Evolutionary conservation across 2,329 filamentous ascomycete species (phyloP), one percentile per base, ranked within the genome.

Genomic region (Trichoderma atrobrunneum): DNA sequence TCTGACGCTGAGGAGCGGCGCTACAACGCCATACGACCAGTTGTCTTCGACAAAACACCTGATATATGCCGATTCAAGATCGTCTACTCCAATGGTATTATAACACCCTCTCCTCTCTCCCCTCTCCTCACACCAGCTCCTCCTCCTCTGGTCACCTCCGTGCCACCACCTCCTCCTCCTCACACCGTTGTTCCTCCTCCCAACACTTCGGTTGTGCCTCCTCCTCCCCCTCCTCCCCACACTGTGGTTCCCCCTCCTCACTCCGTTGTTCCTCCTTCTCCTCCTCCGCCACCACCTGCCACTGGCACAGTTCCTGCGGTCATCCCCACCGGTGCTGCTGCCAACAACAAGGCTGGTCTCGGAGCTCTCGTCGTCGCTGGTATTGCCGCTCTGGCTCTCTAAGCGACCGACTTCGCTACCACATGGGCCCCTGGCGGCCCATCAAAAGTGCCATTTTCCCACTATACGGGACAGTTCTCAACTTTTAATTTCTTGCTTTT

Each of bases 291-390:
- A 75, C 73, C 24, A 21, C 70, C 74, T n/a, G 61, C 72, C 30
- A 68, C 67, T 12, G 70, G 64, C 56, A 62, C 70, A n/a, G 71
- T 62, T 18, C 71, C 76, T 18, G 72, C 76, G 3, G 74, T 78
- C 61, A 76, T 83, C n/a, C 78, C 80, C 26, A 80, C 80, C 48
- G 83, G 79, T 51, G 84, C 78, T 26, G 83, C 81, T 61, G 79
- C 77, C 72, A 82, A 80, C 75, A 73, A 78, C 39, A 78, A 78
- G 48, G 76, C 80, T 32, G 80, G 80, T 67, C 66, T 82, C 28
- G 82, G 81, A 30, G 81, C 81, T 70, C 77, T 84, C 56, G 75
- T 82, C 61, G 70, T 83, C 36, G 84, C 79, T 56, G 84, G 81
- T 72, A 72, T 83, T 48, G 82, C 79, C 64, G 82, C 80, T 26